phyloP scores from a whole-genome alignment of 371 early-diverging fungal genomes.

The Funneliformis caledonium region DNA sequence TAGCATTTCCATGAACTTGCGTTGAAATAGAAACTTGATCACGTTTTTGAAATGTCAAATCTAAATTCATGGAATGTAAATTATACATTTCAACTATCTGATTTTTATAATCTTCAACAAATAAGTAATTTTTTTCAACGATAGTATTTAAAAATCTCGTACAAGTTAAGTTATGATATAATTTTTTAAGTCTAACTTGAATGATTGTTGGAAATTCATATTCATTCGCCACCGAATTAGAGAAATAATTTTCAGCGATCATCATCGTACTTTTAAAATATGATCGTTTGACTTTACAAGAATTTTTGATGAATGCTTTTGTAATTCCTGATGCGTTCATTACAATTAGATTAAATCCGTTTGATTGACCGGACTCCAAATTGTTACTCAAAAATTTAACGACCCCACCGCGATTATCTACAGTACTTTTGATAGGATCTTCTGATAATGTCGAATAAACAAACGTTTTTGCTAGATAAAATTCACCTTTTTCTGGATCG shows the following conservation, averaged over 20 bases:
- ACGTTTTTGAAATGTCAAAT: background rate
- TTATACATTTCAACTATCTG: background rate
- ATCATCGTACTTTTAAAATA: no score
- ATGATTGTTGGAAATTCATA: background rate
- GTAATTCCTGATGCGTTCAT: background rate
- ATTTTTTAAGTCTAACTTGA: background rate
- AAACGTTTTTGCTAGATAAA: no score
- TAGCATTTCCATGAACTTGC: background rate
- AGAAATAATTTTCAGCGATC: no score
- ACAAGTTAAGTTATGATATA: background rate
- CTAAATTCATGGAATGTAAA: background rate
- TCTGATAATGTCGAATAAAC: no score
- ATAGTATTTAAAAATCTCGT: background rate
- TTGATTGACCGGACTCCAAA: background rate
- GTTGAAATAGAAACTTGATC: background rate
- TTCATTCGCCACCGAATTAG: no score
- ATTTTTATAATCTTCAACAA: constrained; percentile 4
- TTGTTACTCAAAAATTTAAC: no score
- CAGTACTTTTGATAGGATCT: no score
- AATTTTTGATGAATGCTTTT: background rate
- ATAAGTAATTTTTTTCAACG: constrained; percentile 11
- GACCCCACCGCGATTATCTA: no score
- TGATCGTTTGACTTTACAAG: no score
- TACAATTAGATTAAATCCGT: background rate
- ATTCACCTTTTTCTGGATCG: no score